phyloP scores from a whole-genome alignment of 2,329 filamentous ascomycete genomes.

The Westerdykella aurantiaca region DNA sequence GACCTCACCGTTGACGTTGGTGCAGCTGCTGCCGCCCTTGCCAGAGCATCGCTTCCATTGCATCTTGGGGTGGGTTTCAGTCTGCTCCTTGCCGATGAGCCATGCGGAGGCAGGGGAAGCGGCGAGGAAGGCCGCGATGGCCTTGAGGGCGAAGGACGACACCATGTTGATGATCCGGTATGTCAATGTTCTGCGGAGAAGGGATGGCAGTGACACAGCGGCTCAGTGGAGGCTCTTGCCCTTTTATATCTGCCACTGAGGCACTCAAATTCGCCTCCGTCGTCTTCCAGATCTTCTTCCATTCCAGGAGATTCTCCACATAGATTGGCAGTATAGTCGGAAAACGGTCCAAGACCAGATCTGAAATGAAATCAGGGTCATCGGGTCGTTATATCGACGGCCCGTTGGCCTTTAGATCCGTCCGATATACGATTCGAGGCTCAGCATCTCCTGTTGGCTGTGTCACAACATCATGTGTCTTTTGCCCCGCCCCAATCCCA shows the following conservation, averaged over 20 bases:
- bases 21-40: slow-evolving; percentile 29
- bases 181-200: background rate
- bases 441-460: slow-evolving; percentile 2
- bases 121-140: slow-evolving; percentile 20
- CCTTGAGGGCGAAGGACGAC: slow-evolving; percentile 15
- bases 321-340: slow-evolving; percentile 11
- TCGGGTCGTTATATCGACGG: slow-evolving; percentile 14
- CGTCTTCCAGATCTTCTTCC: background rate
- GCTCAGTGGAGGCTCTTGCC: slow-evolving; percentile 2
- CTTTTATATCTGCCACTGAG: slow-evolving; percentile 8
- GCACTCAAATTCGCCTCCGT: background rate
- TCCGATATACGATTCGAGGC: slow-evolving; percentile 7
- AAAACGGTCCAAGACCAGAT: slow-evolving; percentile 6
- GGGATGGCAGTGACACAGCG: slow-evolving; percentile 1
- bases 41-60: slow-evolving; percentile 35
- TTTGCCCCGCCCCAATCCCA: slow-evolving; percentile 1
- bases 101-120: slow-evolving; percentile 26
- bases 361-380: slow-evolving; percentile 11
- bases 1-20: slow-evolving; percentile 29
- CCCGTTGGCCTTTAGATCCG: slow-evolving; percentile 12
- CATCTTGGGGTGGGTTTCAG: slow-evolving; percentile 38
- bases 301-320: slow-evolving; percentile 1
- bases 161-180: slow-evolving; percentile 12
- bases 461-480: slow-evolving; percentile 5
- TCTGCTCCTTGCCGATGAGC: slow-evolving; percentile 32